phyloP scores from a whole-genome alignment of 495 filamentous ascomycete genomes.

The Aspergillus sclerotioniger region DNA sequence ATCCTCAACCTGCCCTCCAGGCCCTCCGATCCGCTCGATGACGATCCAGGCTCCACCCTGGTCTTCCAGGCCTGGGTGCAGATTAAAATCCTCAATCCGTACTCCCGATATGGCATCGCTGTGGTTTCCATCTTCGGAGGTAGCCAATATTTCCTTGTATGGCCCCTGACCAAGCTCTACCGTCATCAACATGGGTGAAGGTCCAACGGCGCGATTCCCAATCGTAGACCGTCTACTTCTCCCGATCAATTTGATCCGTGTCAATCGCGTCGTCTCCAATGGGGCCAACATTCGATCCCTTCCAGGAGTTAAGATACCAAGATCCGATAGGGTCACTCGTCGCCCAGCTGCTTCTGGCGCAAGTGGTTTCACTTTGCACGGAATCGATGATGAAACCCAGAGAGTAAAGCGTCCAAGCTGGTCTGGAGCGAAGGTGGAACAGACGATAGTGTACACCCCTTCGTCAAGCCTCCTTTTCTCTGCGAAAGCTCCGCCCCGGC shows the following conservation, averaged over 20 bases:
- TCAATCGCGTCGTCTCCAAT: slow-evolving; percentile 53
- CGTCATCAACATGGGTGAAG: slow-evolving; percentile 59
- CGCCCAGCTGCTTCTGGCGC: slow-evolving; percentile 67
- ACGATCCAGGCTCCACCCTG: slow-evolving; percentile 70
- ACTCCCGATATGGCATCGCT: slow-evolving; percentile 66
- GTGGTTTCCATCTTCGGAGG: slow-evolving; percentile 62
- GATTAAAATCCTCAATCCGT: slow-evolving; percentile 67
- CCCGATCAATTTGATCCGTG: slow-evolving; percentile 55
- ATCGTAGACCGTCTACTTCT: slow-evolving; percentile 39
- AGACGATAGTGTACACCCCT: slow-evolving; percentile 82
- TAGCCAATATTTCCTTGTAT: slow-evolving; percentile 57
- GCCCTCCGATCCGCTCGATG: slow-evolving; percentile 66
- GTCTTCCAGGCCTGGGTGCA: slow-evolving; percentile 53
- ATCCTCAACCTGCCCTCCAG: slow-evolving; percentile 49
- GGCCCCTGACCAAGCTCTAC: slow-evolving; percentile 69
- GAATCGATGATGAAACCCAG: slow-evolving; percentile 60
- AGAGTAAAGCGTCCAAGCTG: slow-evolving; percentile 75
- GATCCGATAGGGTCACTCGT: slow-evolving; percentile 50
- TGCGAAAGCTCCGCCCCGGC: slow-evolving; percentile 70
- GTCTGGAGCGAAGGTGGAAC: slow-evolving; percentile 80
- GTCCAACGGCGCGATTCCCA: slow-evolving; percentile 35
- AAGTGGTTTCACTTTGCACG: slow-evolving; percentile 53
- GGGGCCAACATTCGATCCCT: slow-evolving; percentile 52
- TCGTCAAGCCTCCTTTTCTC: slow-evolving; percentile 53
- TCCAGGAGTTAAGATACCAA: slow-evolving; percentile 50